Conservation (phyloP, 352 stramenopile genomes). For the Heterotrichella gracilis region DNA sequence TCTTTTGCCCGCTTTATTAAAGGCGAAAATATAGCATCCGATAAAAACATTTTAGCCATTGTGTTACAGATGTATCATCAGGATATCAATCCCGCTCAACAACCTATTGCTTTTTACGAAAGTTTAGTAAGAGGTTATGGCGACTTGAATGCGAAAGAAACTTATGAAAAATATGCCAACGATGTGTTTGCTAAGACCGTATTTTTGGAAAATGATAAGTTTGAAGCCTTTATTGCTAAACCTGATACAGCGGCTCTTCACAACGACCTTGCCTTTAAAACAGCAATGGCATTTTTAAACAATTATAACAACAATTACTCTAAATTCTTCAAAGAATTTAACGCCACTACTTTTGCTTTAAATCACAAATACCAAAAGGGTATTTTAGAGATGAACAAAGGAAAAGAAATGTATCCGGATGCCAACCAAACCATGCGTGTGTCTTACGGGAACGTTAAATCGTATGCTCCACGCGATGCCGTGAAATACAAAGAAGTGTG, state of each 20-base stretch:
- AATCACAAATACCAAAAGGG: background rate
- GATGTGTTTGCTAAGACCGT: background rate
- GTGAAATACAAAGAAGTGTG: background rate
- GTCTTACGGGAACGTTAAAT: background rate
- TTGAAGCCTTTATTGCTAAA: background rate
- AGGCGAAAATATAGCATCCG: background rate
- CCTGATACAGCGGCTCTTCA: background rate
- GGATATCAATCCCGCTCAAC: background rate
- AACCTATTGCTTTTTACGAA: background rate
- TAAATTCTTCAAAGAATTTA: background rate
- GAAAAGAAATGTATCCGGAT: background rate
- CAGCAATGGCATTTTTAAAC: background rate
- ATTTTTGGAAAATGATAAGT: background rate
- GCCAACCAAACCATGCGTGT: background rate
- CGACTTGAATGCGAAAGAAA: background rate
- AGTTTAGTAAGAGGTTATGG: background rate
- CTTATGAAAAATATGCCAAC: background rate
- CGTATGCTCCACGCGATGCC: background rate
- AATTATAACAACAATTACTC: background rate
- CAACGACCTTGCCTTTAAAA: background rate
- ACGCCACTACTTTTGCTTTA: background rate
- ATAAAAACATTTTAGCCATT: background rate
- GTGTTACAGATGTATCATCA: background rate
- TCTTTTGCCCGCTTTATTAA: background rate
- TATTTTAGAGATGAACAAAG: background rate